These are phyloP conservation scores for Dendryphion nanum DNA, from an alignment of 2,329 filamentous ascomycete species.

Conservation along the genomic window DNA sequence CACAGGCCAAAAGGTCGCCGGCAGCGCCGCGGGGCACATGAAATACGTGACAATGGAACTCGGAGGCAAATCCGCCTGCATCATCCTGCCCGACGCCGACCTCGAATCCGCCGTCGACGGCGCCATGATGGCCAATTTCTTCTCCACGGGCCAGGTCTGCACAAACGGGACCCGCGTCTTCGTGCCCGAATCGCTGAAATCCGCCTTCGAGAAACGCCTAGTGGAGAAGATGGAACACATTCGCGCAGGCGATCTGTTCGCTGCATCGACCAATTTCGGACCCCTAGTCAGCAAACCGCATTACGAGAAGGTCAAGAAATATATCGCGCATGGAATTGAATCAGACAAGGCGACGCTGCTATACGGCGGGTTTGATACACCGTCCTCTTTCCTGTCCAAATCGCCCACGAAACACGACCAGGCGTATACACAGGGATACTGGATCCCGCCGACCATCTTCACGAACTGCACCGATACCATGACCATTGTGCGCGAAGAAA, in stretches of 20 bases:
- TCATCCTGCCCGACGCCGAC: slow-evolving; percentile 78
- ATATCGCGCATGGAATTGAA: slow-evolving; percentile 73
- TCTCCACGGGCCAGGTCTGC: slow-evolving; percentile 86
- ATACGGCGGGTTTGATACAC: slow-evolving; percentile 65
- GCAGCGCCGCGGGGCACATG: slow-evolving; percentile 72
- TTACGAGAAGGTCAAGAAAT: slow-evolving; percentile 72
- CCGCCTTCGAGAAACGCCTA: slow-evolving; percentile 66
- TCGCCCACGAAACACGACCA: slow-evolving; percentile 39
- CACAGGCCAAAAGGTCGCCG: slow-evolving; percentile 79
- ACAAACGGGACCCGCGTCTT: slow-evolving; percentile 91
- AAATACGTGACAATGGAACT: slow-evolving; percentile 93
- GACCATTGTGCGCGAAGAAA: slow-evolving; percentile 78
- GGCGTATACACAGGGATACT: slow-evolving; percentile 64
- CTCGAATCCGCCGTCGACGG: slow-evolving; percentile 80
- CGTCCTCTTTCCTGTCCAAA: slow-evolving; percentile 44
- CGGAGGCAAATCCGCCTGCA: slow-evolving; percentile 78
- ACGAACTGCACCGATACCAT: slow-evolving; percentile 81
- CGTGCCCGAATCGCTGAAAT: slow-evolving; percentile 65
- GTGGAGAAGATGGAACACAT: slow-evolving; percentile 68
- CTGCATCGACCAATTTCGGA: slow-evolving; percentile 75
- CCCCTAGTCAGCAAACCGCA: slow-evolving; percentile 75
- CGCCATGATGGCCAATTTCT: slow-evolving; percentile 94
- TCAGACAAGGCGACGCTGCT: slow-evolving; percentile 72
- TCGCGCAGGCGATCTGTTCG: slow-evolving; percentile 70
- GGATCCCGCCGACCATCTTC: slow-evolving; percentile 82